Base-by-base conservation (phyloP, 2,329 filamentous ascomycete genomes). In the Emergomyces orientalis region DNA sequence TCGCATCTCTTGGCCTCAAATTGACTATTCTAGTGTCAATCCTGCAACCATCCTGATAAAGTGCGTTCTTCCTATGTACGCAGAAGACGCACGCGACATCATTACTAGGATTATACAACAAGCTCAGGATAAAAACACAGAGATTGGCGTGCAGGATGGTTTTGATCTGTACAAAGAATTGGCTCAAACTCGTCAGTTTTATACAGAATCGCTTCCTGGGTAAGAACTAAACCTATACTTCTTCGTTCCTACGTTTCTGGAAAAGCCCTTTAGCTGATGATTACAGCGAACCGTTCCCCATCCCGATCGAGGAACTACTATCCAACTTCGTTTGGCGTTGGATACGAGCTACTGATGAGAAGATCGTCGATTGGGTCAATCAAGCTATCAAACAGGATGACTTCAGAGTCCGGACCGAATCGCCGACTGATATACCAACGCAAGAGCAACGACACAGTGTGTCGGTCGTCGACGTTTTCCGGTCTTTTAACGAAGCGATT, bases 291-390 rank as follows among this genome's bases (percentile, higher is more conserved):
- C 84, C 86, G 0, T 99, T 97, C 73, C 87, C 87, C 4, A 97
- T 97, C 73, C 86, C 91, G 67, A 84, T 99, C 52, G 94, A 99
- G 75, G 85, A 87, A 51, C 79, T 96, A 19, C 81, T 99, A 22
- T 89, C 92, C 65, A 88, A 90, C 43, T 99, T 97, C 74, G 94
- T 97, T 6, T 97, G 92, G 92, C 86, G 91, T 63, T 99, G 92
- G 92, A 90, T 99, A 66, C 82, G 84, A 61, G 84, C 86, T 66
- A 91, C 91, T 8, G 91, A 97, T 69, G 79, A 80, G 41, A 91
- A 88, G 71, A 87, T 97, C 71, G 81, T 88, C 65, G 86, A 86
- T 30, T 94, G 94, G 80, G 89, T 97, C 47, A 91, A 95, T 56
- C 86, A 93, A 70, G 92, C 94, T 9, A 88, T 97, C 75, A 93